Percentiles rank a stretch among this genome's conserved stretches.
phyloP scores from a whole-genome alignment of 306 rosid genomes.

The Herpetospermum pedunculosum region DNA sequence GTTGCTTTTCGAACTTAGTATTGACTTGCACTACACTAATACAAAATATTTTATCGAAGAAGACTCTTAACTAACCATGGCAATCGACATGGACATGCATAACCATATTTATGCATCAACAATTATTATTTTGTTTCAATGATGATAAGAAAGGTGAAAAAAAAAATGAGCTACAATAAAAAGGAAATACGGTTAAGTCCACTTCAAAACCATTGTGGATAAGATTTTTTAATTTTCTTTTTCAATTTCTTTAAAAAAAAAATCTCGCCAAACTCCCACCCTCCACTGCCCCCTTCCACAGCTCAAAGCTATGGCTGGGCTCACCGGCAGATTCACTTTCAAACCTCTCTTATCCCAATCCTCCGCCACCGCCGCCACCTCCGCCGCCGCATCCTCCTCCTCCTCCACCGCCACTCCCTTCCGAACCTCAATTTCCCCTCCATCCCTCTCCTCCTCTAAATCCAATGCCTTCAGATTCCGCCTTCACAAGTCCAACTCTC shows the following conservation, averaged over 20 bases:
- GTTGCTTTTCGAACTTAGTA: too few relatives aligned
- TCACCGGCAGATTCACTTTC: conserved; percentile 42
- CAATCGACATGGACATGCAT: too few relatives aligned
- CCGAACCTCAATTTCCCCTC: conserved; percentile 15
- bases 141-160: too few relatives aligned
- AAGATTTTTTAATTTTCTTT: background rate
- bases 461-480: conserved; percentile 49
- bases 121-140: too few relatives aligned
- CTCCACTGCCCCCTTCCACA: background rate
- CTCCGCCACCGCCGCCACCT: background rate
- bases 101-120: too few relatives aligned
- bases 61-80: too few relatives aligned
- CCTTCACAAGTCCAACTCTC: conserved; percentile 16
- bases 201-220: background rate
- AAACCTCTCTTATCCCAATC: conserved; percentile 20
- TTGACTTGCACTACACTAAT: too few relatives aligned
- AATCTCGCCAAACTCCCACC: conserved; percentile 3
- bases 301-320: conserved; percentile 54
- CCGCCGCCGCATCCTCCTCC: background rate
- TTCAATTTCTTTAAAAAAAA: background rate
- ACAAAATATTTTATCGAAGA: too few relatives aligned
- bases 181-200: too few relatives aligned
- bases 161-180: too few relatives aligned
- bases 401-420: conserved; percentile 4
- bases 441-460: conserved; percentile 22